Evolutionary conservation across 2,329 filamentous ascomycete species (phyloP).

Genomic region (Pseudovirgaria hyperparasitica): DNA sequence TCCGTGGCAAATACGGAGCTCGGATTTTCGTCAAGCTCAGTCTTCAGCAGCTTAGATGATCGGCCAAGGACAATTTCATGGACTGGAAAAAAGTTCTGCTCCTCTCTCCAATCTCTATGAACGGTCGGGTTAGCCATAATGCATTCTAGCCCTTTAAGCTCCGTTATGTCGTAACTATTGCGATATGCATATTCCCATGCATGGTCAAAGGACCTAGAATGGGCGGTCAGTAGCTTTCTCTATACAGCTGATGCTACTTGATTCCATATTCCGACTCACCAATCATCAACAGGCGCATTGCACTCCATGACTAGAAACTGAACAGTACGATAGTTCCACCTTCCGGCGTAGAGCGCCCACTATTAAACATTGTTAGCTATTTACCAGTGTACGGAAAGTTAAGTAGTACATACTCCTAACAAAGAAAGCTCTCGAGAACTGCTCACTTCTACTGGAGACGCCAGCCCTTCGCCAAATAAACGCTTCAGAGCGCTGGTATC

Average conservation of each 20-base stretch:
- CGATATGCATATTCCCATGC: constrained; percentile 2
- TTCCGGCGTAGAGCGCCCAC: constrained; percentile 2
- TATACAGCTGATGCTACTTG: constrained; percentile 1
- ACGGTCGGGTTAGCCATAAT: too few species aligned
- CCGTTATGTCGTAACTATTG: neutral
- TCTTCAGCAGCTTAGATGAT: constrained; percentile 1
- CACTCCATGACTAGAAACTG: constrained; percentile 1
- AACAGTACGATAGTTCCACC: constrained; percentile 1
- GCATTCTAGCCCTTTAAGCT: constrained; percentile 2
- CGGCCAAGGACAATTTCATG: constrained; percentile 3
- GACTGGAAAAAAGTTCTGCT: constrained; percentile 4
- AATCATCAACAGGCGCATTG: constrained; percentile 1
- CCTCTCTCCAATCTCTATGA: constrained; percentile 3
- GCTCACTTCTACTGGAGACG: neutral
- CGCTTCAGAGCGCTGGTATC: too few species aligned
- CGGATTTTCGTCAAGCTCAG: constrained; percentile 3
- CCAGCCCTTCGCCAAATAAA: neutral
- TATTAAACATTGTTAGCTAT: constrained; percentile 1
- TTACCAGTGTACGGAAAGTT: neutral
- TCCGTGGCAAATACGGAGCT: constrained; percentile 2
- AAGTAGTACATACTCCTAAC: constrained; percentile 1
- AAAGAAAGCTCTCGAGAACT: constrained; percentile 1
- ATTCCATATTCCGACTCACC: neutral
- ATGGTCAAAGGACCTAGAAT: constrained; percentile 2
- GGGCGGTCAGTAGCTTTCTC: constrained; percentile 1